Percentiles rank a stretch among this genome's conserved stretches.
Conservation (phyloP, 2,329 filamentous ascomycete genomes). For the Hymenoscyphus fraxineus region DNA sequence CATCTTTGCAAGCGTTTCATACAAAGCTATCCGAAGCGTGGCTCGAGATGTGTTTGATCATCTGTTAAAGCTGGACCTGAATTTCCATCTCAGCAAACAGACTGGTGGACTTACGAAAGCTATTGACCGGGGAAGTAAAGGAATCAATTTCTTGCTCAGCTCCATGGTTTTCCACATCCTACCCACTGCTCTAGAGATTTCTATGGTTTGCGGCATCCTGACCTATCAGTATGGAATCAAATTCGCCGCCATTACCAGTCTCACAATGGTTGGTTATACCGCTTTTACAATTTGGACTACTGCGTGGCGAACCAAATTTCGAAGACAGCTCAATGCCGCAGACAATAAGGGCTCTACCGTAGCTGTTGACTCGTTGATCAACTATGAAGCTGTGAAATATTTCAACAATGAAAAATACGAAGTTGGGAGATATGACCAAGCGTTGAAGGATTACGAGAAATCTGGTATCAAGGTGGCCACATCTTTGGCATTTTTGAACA, state of each 20-base stretch:
- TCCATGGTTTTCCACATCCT: conserved; percentile 99
- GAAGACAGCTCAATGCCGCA: conserved; percentile 89
- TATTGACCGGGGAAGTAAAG: conserved; percentile 95
- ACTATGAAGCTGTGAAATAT: conserved; percentile 98
- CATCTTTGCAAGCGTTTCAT: conserved; percentile 92
- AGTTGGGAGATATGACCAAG: conserved; percentile 83
- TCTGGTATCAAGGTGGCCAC: conserved; percentile 97
- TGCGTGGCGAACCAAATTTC: conserved; percentile 94
- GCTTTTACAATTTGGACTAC: conserved; percentile 98
- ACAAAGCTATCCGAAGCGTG: conserved; percentile 90
- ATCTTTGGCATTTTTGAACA: conserved; percentile 87
- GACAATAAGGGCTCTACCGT: conserved; percentile 95
- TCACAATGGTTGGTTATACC: conserved; percentile 90
- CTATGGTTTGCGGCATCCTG: conserved; percentile 91
- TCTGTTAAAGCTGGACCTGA: conserved; percentile 80
- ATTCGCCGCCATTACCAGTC: conserved; percentile 84
- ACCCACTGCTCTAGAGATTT: conserved; percentile 89
- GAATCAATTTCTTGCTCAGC: conserved; percentile 92
- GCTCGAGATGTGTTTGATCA: conserved; percentile 92
- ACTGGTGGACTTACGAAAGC: conserved; percentile 91
- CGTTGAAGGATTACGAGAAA: conserved; percentile 80
- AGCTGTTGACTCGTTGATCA: conserved; percentile 93
- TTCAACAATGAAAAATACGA: conserved; percentile 99
- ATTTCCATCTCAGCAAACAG: conserved; percentile 91
- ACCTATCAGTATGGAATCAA: conserved; percentile 92